These are phyloP conservation scores for Hippophae gyantsensis DNA, from an alignment of 306 rosid genomes.

Conservation along the genomic window DNA sequence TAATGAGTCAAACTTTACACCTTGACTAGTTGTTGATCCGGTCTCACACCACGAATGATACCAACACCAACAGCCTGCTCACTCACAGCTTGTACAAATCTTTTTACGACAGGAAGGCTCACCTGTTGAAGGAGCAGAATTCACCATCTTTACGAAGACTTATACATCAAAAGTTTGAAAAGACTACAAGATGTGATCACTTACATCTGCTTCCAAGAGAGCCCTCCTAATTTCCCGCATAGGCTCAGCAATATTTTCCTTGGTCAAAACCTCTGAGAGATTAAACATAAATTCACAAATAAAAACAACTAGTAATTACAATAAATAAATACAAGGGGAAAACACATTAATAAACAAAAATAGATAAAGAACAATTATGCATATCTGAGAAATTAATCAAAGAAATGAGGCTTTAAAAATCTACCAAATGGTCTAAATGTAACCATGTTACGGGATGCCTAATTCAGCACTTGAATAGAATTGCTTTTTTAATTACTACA, in stretches of 20 bases:
- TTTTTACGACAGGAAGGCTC: constrained; percentile 97
- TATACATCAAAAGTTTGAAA: constrained; percentile 9
- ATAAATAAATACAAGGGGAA: not conserved
- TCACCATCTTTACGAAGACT: not conserved
- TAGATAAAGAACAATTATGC: too few relatives aligned
- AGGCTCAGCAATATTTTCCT: constrained; percentile 92
- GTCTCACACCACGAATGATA: constrained; percentile 74
- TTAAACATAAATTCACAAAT: constrained; percentile 12
- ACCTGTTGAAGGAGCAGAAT: constrained; percentile 49
- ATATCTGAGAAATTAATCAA: too few relatives aligned
- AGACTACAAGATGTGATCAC: constrained; percentile 9
- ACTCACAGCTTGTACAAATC: constrained; percentile 83
- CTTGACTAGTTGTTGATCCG: constrained; percentile 96
- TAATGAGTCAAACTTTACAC: constrained; percentile 16
- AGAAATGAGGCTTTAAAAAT: too few relatives aligned
- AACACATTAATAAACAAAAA: not conserved
- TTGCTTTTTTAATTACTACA: too few relatives aligned
- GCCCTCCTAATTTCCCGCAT: constrained; percentile 97
- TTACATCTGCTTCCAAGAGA: constrained; percentile 95
- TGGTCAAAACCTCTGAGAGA: constrained; percentile 82
- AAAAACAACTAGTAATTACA: not conserved
- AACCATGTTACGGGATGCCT: too few relatives aligned
- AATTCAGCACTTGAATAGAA: too few relatives aligned
- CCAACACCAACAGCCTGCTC: constrained; percentile 96
- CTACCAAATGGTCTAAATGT: too few relatives aligned